These are phyloP conservation scores for Globisporangium nodosum DNA, from an alignment of 352 stramenopile genomes.

Conservation along the genomic window DNA sequence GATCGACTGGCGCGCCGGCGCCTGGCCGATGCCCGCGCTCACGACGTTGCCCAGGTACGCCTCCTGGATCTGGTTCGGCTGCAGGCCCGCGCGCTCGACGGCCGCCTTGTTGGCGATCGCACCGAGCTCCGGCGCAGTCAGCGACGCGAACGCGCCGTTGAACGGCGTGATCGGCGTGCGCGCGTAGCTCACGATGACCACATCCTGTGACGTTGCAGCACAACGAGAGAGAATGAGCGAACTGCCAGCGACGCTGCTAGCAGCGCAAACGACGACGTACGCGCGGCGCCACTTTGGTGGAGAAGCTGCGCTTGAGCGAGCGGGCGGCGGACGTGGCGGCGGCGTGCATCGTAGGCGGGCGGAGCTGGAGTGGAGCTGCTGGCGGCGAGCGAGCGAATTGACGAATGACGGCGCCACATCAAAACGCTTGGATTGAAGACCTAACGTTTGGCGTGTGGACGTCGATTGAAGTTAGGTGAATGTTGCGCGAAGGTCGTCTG, in stretches of 20 bases:
- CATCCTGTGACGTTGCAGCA: constrained; percentile 38
- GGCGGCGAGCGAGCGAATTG: neutral
- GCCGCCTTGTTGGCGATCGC: constrained; percentile 88
- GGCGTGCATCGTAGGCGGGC: constrained; percentile 17
- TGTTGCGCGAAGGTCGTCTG: constrained; percentile 3
- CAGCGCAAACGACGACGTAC: constrained; percentile 14
- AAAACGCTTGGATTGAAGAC: neutral
- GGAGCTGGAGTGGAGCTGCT: neutral
- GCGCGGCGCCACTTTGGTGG: constrained; percentile 27
- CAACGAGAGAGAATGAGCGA: constrained; percentile 1
- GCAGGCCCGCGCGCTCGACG: constrained; percentile 65
- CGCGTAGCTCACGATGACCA: constrained; percentile 94
- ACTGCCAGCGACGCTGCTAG: too few species aligned
- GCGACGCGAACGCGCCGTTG: constrained; percentile 84
- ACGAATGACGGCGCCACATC: neutral
- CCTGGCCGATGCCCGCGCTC: constrained; percentile 94
- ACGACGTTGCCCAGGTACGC: constrained; percentile 98
- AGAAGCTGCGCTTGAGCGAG: constrained; percentile 37
- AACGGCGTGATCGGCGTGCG: constrained; percentile 97
- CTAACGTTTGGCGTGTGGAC: neutral
- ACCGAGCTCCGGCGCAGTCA: constrained; percentile 90
- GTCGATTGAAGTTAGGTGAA: neutral
- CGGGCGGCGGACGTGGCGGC: constrained; percentile 18
- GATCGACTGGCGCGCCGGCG: constrained; percentile 92
- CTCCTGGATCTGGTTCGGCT: constrained; percentile 89